Percentiles rank a stretch among this genome's conserved stretches.
phyloP scores from a whole-genome alignment of 2,329 filamentous ascomycete genomes.

The Pleurostoma richardsiae region DNA sequence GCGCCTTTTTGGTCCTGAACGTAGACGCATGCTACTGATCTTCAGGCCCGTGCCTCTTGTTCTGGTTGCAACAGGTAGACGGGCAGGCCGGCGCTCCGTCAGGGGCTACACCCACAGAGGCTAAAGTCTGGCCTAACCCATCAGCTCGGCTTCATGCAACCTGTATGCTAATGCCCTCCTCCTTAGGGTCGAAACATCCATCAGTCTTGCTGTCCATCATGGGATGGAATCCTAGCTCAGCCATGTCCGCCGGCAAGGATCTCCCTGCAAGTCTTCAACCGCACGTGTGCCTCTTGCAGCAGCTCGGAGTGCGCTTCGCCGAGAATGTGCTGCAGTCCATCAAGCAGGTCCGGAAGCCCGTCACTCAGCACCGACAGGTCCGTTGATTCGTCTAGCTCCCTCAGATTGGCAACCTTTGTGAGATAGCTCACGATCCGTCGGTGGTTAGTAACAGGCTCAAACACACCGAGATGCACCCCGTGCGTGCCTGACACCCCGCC shows the following conservation, averaged over 20 bases:
- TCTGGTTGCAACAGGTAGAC: too few relatives aligned
- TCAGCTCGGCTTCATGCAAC: too few relatives aligned
- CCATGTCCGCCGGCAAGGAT: constrained; percentile 17
- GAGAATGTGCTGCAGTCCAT: constrained; percentile 35
- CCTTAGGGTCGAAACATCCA: too few relatives aligned
- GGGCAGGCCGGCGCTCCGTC: too few relatives aligned
- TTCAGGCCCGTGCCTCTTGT: too few relatives aligned
- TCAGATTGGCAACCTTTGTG: constrained; percentile 62
- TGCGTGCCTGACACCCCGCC: constrained; percentile 44
- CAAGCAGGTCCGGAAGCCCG: constrained; percentile 39
- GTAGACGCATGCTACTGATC: too few relatives aligned
- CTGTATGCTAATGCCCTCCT: too few relatives aligned
- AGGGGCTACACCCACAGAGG: too few relatives aligned
- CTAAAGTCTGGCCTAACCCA: too few relatives aligned
- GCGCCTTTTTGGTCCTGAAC: too few relatives aligned
- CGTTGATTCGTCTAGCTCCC: constrained; percentile 66
- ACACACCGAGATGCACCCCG: background rate
- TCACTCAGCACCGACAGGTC: constrained; percentile 56
- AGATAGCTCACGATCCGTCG: constrained; percentile 35
- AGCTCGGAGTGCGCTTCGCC: constrained; percentile 56
- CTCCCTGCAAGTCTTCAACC: constrained; percentile 67
- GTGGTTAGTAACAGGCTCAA: constrained; percentile 14
- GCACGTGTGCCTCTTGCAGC: constrained; percentile 67
- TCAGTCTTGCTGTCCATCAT: too few relatives aligned
- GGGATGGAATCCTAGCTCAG: too few relatives aligned